Evolutionary conservation across 2,329 filamentous ascomycete species (phyloP).

Genomic region (Pseudogymnoascus sp.): DNA sequence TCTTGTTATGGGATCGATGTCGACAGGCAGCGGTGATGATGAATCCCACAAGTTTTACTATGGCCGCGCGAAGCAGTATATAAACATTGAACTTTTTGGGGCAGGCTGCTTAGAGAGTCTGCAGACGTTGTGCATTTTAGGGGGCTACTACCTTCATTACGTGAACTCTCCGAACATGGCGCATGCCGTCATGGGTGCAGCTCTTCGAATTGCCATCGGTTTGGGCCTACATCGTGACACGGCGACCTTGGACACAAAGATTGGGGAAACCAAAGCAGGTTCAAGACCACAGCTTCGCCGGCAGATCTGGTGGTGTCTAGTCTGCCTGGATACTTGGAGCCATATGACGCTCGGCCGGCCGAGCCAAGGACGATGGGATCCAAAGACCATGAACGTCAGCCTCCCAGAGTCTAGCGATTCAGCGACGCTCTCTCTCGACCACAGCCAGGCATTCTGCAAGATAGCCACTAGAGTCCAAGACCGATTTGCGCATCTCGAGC

Average conservation of each 20-base stretch:
- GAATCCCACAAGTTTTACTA: conserved; percentile 5
- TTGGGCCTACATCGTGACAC: conserved; percentile 18
- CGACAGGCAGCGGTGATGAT: conserved; percentile 14
- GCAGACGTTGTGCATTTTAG: conserved; percentile 20
- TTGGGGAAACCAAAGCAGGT: background rate
- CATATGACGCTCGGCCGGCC: conserved; percentile 1
- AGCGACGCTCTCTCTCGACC: background rate
- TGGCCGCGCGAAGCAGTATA: background rate
- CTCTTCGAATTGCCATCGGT: conserved; percentile 18
- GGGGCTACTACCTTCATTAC: conserved; percentile 22
- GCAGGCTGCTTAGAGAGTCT: conserved; percentile 17
- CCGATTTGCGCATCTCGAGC: background rate
- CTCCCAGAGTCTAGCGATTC: background rate
- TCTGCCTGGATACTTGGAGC: conserved; percentile 36
- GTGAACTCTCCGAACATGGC: conserved; percentile 23
- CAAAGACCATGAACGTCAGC: conserved; percentile 3
- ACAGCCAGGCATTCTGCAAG: background rate
- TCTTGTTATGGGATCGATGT: conserved; percentile 10
- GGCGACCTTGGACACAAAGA: background rate
- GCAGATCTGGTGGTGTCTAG: conserved; percentile 38
- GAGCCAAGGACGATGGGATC: conserved; percentile 1
- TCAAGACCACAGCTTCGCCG: conserved; percentile 20
- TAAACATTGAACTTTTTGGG: conserved; percentile 10
- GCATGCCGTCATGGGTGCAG: conserved; percentile 18
- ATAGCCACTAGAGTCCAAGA: background rate